Evolutionary conservation across 2,329 filamentous ascomycete genomes (phyloP).

Genomic region (Cytospora piceicola): DNA sequence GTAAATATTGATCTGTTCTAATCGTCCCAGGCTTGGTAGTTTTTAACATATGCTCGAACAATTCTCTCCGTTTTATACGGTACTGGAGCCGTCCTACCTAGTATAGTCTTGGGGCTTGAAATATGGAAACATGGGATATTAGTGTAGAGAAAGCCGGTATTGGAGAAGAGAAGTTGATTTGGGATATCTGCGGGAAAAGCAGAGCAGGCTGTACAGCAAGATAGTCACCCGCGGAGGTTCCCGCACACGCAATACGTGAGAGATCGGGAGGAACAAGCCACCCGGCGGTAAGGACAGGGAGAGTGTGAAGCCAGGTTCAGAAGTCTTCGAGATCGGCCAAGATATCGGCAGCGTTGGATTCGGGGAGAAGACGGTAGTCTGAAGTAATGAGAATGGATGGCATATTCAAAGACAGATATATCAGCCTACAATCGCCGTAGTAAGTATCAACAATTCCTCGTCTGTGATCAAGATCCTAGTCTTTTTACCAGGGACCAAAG

Average conservation of each 20-base stretch:
- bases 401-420: too few species aligned
- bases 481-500: neutral
- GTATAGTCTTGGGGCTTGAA: neutral
- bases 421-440: too few species aligned
- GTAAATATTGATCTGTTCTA: neutral
- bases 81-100: neutral
- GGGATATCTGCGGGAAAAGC: neutral
- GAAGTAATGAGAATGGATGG: conserved; percentile 2
- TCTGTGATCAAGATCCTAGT: too few species aligned
- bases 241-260: too few species aligned
- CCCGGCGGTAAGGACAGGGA: neutral
- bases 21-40: neutral
- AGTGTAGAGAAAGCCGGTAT: neutral
- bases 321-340: conserved; percentile 16
- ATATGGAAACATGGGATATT: neutral
- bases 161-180: neutral
- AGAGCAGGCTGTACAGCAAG: neutral
- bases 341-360: conserved; percentile 32
- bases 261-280: too few species aligned
- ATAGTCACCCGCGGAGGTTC: too few species aligned
- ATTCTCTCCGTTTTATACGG: neutral
- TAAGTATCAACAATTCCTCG: too few species aligned
- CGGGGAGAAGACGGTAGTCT: conserved; percentile 9
- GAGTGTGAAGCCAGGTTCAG: conserved; percentile 3
- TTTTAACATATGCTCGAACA: neutral